Base-by-base conservation (phyloP, 2,329 filamentous ascomycete genomes). In the Penicillium expansum region DNA sequence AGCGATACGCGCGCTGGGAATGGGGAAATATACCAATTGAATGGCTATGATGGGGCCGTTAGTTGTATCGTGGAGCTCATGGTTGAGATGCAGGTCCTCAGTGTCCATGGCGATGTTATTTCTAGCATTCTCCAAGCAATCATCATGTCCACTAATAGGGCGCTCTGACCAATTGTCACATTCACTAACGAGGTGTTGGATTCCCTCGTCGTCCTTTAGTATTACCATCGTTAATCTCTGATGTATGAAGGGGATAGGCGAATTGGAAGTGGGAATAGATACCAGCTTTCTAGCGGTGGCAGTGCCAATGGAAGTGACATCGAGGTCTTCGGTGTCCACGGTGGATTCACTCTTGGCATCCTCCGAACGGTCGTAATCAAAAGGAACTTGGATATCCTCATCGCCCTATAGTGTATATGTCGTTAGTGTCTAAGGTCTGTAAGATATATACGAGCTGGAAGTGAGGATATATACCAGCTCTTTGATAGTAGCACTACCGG, bases 111-210 rank as follows among this genome's bases (percentile, higher is more conserved):
- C 5, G 4, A 27, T 27, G 16, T 29, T 3, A n/a, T n/a, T 4
- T 14, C 11, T 5, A 6, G 14, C 16, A 16, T 43, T 13, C 16
- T 43, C 24, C 10, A 1, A n/a, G n/a, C n/a, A n/a, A n/a, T n/a
- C n/a, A n/a, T n/a, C n/a, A n/a, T n/a, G n/a, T n/a, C n/a, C n/a
- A n/a, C n/a, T n/a, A n/a, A n/a, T n/a, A n/a, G n/a, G n/a, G n/a
- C n/a, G n/a, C n/a, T n/a, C n/a, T n/a, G n/a, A 3, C 1, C 24
- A 29, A 7, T 29, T 5, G 1, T 13, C 2, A 7, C n/a, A 0
- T 9, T 5, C 30, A 32, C 13, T 32, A 16, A n/a, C 14, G 4
- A 2, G 22, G 4, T 9, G 22, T 9, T 27, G 22, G 7, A 1
- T 2, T 10, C 1, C 8, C 1, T 10, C 6, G 13, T 24, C 39